Percentiles rank a stretch among this genome's conserved stretches.
Conservation (phyloP, 208 protist species). For the Leishmania lainsoni region DNA sequence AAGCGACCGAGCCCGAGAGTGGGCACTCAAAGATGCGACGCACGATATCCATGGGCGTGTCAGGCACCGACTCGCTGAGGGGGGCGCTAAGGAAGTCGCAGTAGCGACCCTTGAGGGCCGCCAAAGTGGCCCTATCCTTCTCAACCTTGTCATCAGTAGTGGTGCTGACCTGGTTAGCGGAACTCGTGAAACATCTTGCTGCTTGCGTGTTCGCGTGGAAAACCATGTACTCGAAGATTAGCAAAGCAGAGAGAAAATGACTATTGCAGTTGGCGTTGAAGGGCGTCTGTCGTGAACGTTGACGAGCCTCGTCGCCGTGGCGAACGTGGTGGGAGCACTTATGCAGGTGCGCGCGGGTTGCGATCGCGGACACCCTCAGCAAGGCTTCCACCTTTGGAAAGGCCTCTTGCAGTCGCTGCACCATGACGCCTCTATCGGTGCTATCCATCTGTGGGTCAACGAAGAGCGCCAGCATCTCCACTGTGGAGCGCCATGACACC, state of each 20-base stretch:
- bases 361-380: constrained; percentile 12
- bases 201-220: constrained; percentile 36
- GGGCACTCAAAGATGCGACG: constrained; percentile 33
- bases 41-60: constrained; percentile 47
- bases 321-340: neutral
- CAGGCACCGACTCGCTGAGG: constrained; percentile 6
- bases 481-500: constrained; percentile 58
- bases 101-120: constrained; percentile 44
- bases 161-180: neutral
- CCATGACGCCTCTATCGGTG: constrained; percentile 29
- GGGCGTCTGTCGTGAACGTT: constrained; percentile 16
- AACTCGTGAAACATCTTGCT: neutral
- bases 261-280: constrained; percentile 58
- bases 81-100: constrained; percentile 35
- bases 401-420: constrained; percentile 35
- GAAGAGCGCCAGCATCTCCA: constrained; percentile 54
- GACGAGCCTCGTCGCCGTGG: constrained; percentile 7
- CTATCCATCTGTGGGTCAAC: constrained; percentile 50
- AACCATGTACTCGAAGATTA: constrained; percentile 74
- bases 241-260: constrained; percentile 66
- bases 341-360: constrained; percentile 13
- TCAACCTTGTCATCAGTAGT: neutral
- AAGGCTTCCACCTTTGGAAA: constrained; percentile 34
- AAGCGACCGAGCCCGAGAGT: neutral
- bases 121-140: neutral